Evolutionary conservation across 768 basidiomycete species (phyloP).

Genomic region (Lentinula detonsa): DNA sequence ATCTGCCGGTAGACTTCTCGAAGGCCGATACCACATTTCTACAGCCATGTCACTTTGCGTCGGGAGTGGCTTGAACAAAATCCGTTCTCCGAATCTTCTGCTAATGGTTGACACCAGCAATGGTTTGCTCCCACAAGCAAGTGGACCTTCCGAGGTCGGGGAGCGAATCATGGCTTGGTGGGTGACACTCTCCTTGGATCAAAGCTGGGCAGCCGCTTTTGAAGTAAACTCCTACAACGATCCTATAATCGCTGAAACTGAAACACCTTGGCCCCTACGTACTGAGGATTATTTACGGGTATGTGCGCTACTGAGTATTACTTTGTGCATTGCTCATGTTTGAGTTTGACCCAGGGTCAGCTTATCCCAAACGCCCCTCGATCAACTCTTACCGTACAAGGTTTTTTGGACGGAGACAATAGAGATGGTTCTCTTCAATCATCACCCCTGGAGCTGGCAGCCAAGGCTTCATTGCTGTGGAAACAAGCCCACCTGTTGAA

Average conservation of each 20-base stretch:
- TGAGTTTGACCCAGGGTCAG: slow-evolving; percentile 4
- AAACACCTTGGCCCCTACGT: slow-evolving; percentile 34
- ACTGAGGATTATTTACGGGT: slow-evolving; percentile 29
- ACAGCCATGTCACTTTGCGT: slow-evolving; percentile 27
- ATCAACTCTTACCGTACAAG: background rate
- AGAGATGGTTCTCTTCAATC: background rate
- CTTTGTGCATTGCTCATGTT: background rate
- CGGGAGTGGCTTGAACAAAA: slow-evolving; percentile 31
- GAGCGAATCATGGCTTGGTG: slow-evolving; percentile 32
- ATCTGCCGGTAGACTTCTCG: slow-evolving; percentile 40
- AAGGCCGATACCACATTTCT: slow-evolving; percentile 35
- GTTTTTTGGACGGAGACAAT: background rate
- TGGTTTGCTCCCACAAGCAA: slow-evolving; percentile 19
- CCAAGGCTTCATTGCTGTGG: slow-evolving; percentile 26
- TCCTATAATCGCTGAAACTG: slow-evolving; percentile 10
- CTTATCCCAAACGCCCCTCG: background rate
- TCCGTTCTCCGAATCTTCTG: slow-evolving; percentile 20
- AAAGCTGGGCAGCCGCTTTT: slow-evolving; percentile 33
- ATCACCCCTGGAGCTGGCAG: slow-evolving; percentile 13
- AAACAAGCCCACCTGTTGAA: slow-evolving; percentile 24
- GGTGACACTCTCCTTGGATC: slow-evolving; percentile 28
- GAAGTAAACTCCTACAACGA: slow-evolving; percentile 3
- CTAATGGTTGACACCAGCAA: slow-evolving; percentile 19
- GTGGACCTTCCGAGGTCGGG: slow-evolving; percentile 26
- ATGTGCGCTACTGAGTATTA: slow-evolving; percentile 9